phyloP scores from a whole-genome alignment of 345 rosid genomes.

The Salix caprea region DNA sequence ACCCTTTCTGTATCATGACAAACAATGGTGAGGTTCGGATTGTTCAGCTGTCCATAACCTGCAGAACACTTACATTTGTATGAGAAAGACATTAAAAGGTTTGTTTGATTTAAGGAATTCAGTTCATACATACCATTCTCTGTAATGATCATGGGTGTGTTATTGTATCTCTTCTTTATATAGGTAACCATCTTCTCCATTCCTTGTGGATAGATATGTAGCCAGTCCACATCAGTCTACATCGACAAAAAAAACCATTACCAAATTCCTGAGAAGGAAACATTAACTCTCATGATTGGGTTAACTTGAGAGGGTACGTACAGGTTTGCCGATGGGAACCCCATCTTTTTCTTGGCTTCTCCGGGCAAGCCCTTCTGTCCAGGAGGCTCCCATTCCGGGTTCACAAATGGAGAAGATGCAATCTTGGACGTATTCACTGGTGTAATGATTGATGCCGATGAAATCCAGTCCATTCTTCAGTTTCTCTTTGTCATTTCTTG shows the following conservation, averaged over 20 bases:
- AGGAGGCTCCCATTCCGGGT: conserved; percentile 5
- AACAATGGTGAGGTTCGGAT: conserved; percentile 11
- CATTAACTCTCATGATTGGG: too few relatives aligned
- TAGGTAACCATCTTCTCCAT: conserved; percentile 38
- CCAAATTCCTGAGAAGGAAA: neutral
- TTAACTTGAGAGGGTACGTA: neutral
- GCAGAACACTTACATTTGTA: neutral
- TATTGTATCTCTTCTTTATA: conserved; percentile 40
- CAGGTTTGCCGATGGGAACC: conserved; percentile 6
- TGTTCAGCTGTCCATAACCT: conserved; percentile 24
- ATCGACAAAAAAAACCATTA: neutral
- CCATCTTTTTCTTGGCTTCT: conserved; percentile 5
- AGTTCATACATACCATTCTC: conserved; percentile 39
- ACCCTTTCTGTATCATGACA: conserved; percentile 21
- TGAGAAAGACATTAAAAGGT: neutral
- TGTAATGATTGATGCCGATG: conserved; percentile 19
- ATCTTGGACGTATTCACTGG: conserved; percentile 10
- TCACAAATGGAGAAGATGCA: conserved; percentile 3
- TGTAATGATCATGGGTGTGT: conserved; percentile 50
- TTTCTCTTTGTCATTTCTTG: conserved; percentile 7
- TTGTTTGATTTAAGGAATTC: too few relatives aligned
- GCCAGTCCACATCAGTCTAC: conserved; percentile 37
- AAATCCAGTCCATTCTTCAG: conserved; percentile 15
- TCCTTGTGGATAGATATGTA: conserved; percentile 41
- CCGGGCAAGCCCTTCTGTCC: conserved; percentile 7